Evolutionary conservation across 495 filamentous ascomycete genomes (phyloP).

Genomic region (Podospora pseudoanserina): DNA sequence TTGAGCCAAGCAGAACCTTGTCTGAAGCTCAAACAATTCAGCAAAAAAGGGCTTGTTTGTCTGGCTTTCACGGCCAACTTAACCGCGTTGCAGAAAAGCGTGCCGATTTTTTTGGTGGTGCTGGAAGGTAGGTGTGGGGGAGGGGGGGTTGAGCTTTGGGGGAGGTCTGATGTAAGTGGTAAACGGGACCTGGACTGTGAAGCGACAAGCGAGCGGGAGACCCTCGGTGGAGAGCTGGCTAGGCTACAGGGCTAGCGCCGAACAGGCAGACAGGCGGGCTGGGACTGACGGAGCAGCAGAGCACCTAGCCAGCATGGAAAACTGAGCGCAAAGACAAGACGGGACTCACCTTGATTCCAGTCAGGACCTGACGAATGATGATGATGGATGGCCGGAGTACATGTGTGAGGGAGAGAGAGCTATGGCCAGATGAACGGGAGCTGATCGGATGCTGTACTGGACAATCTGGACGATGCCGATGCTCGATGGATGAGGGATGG

Average conservation of each 20-base stretch:
- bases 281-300: not conserved
- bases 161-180: constrained; percentile 7
- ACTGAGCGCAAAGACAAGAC: not conserved
- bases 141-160: not conserved
- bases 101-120: not conserved
- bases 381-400: not conserved
- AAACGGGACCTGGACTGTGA: too few species aligned
- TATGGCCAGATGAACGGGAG: not conserved
- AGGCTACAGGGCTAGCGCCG: not conserved
- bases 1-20: too few species aligned
- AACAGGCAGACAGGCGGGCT: constrained; percentile 1
- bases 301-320: not conserved
- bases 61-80: not conserved
- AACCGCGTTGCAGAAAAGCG: not conserved
- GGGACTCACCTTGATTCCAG: not conserved
- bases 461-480: not conserved
- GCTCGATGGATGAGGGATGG: not conserved
- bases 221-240: not conserved
- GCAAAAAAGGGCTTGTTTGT: not conserved
- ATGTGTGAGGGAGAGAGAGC: not conserved
- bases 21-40: not conserved
- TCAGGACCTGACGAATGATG: not conserved
- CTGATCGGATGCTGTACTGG: not conserved
- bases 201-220: not conserved
- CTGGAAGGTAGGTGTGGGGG: not conserved